These are phyloP conservation scores for Pseudovirgaria hyperparasitica DNA, from an alignment of 2,329 filamentous ascomycete genomes.

Conservation along the genomic window DNA sequence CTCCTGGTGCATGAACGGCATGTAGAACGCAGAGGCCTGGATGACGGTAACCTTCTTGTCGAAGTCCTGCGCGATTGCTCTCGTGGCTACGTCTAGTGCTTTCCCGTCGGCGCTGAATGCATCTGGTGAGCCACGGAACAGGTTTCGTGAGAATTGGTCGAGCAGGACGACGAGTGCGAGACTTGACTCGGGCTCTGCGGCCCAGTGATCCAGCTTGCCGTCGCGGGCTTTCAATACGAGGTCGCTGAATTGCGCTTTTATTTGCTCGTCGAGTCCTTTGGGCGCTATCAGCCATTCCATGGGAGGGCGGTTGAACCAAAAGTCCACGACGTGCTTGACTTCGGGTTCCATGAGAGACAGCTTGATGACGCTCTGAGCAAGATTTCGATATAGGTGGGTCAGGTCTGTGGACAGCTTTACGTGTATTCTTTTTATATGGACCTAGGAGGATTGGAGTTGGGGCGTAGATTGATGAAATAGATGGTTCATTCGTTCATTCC, in stretches of 20 bases:
- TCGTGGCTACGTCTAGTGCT: conserved; percentile 5
- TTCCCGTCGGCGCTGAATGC: conserved; percentile 6
- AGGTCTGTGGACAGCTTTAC: too few relatives aligned
- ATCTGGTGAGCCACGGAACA: conserved; percentile 7
- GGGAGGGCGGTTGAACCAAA: conserved; percentile 8
- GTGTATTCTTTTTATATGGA: too few relatives aligned
- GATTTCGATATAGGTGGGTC: too few relatives aligned
- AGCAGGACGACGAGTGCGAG: conserved; percentile 7
- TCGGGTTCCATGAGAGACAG: too few relatives aligned
- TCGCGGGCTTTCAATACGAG: conserved; percentile 7
- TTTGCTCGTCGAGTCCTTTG: conserved; percentile 7
- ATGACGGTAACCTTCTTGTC: conserved; percentile 8
- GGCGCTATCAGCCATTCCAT: conserved; percentile 8
- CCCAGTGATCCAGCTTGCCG: conserved; percentile 7
- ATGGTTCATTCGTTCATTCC: too few relatives aligned
- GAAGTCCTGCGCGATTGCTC: conserved; percentile 7
- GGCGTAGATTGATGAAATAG: too few relatives aligned
- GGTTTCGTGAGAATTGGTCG: conserved; percentile 8
- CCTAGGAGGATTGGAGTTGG: too few relatives aligned
- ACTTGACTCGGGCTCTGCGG: conserved; percentile 4
- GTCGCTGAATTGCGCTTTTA: conserved; percentile 7
- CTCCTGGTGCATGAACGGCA: conserved; percentile 8
- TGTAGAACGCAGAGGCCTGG: conserved; percentile 8
- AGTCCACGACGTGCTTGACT: conserved; percentile 5
- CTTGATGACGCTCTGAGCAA: too few relatives aligned